A percentile compares a stretch with the other conserved stretches of the same genome.
These are phyloP conservation scores for Vinca minor DNA, from an alignment of 257 asterid genomes.

Conservation along the genomic window DNA sequence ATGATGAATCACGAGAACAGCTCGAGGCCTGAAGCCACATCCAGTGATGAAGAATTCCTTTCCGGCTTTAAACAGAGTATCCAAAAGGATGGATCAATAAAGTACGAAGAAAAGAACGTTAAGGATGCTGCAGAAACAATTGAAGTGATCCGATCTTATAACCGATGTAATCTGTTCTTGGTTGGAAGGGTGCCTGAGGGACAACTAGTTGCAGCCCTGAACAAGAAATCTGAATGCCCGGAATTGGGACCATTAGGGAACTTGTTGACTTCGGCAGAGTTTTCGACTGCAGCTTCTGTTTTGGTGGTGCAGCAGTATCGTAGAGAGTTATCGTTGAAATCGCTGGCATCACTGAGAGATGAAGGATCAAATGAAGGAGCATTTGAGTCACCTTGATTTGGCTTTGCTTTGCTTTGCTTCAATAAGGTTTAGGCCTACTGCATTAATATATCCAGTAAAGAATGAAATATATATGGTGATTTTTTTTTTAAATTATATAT, in stretches of 20 bases:
- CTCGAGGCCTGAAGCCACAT: not conserved
- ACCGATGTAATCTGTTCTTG: slow-evolving; percentile 28
- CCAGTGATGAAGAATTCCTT: slow-evolving; percentile 25
- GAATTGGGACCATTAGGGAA: slow-evolving; percentile 50
- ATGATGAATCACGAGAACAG: not conserved
- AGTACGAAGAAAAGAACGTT: slow-evolving; percentile 27
- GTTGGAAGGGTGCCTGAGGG: slow-evolving; percentile 42
- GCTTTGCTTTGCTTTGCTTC: not conserved
- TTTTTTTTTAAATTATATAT: not conserved
- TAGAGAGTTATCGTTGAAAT: not conserved
- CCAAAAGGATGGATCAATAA: slow-evolving; percentile 21
- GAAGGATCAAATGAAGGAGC: not conserved
- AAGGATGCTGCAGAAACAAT: slow-evolving; percentile 19
- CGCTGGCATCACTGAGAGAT: slow-evolving; percentile 1
- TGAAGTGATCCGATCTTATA: slow-evolving; percentile 13
- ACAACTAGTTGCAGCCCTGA: slow-evolving; percentile 27
- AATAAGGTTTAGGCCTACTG: not conserved
- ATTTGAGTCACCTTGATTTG: not conserved
- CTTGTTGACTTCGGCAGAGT: slow-evolving; percentile 31
- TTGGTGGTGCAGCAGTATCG: slow-evolving; percentile 53
- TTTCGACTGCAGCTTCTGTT: slow-evolving; percentile 42
- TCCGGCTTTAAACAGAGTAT: slow-evolving; percentile 20
- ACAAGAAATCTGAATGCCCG: slow-evolving; percentile 35
- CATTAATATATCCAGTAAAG: not conserved
- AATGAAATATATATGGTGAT: not conserved